These are phyloP conservation scores for Hemisphaericaspora nanyangensis DNA, from an alignment of 805 yeast species.

Conservation along the genomic window DNA sequence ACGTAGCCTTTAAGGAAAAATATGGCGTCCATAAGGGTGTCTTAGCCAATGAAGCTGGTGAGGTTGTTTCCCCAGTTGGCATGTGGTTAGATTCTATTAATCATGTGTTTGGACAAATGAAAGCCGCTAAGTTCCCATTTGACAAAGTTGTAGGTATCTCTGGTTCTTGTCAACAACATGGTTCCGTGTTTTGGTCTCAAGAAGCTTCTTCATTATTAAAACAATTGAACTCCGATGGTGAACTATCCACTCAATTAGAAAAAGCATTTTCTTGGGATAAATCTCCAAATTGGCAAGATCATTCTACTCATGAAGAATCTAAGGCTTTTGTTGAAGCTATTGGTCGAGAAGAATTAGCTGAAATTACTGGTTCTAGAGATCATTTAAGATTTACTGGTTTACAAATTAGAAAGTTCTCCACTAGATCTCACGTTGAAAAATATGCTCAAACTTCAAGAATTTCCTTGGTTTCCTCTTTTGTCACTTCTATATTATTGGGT, in stretches of 20 bases:
- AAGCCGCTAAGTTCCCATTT: slow-evolving; percentile 52
- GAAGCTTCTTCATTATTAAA: slow-evolving; percentile 41
- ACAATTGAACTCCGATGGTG: slow-evolving; percentile 24
- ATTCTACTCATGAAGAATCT: slow-evolving; percentile 73
- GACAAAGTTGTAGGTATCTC: slow-evolving; percentile 58
- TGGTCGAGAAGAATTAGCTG: slow-evolving; percentile 62
- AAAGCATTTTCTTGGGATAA: slow-evolving; percentile 56
- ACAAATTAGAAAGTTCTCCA: slow-evolving; percentile 75
- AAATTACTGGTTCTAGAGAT: slow-evolving; percentile 78
- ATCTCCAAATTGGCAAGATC: slow-evolving; percentile 96
- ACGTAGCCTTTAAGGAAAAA: slow-evolving; percentile 49
- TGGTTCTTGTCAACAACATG: slow-evolving; percentile 93
- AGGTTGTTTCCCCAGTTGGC: slow-evolving; percentile 74
- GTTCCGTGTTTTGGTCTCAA: slow-evolving; percentile 76
- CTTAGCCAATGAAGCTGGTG: slow-evolving; percentile 47
- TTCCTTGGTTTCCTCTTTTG: slow-evolving; percentile 73
- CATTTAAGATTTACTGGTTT: slow-evolving; percentile 90
- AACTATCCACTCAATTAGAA: slow-evolving; percentile 45
- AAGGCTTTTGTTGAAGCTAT: slow-evolving; percentile 53
- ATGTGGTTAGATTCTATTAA: slow-evolving; percentile 90
- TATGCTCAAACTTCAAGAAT: slow-evolving; percentile 60
- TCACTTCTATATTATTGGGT: slow-evolving; percentile 70
- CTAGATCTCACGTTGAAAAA: slow-evolving; percentile 44
- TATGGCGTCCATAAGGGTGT: slow-evolving; percentile 79
- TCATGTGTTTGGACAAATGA: slow-evolving; percentile 51